These are phyloP conservation scores for Ceriops decandra DNA, from an alignment of 345 rosid genomes.

Conservation along the genomic window DNA sequence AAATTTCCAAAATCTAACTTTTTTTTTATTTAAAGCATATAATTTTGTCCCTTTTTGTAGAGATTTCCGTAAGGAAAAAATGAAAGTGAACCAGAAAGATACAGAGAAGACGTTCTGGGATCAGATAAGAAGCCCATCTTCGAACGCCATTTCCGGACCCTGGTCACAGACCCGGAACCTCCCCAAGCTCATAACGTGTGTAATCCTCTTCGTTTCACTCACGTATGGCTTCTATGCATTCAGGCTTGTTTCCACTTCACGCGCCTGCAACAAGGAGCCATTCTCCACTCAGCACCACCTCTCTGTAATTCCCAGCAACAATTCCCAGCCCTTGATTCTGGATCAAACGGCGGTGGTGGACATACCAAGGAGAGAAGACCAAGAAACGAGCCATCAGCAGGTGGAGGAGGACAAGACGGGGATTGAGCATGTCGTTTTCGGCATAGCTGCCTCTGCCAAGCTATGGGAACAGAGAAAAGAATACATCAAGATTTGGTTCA, in stretches of 20 bases:
- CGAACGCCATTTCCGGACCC: constrained; percentile 25
- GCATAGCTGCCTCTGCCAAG: constrained; percentile 92
- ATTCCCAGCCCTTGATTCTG: constrained; percentile 24
- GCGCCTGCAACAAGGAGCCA: constrained; percentile 41
- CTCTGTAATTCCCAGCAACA: constrained; percentile 21
- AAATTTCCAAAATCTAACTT: background rate
- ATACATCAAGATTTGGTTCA: constrained; percentile 90
- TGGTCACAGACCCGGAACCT: constrained; percentile 43
- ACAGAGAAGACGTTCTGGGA: constrained; percentile 63
- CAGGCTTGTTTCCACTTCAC: constrained; percentile 69
- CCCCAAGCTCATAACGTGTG: constrained; percentile 63
- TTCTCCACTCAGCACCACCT: constrained; percentile 20
- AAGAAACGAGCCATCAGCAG: background rate
- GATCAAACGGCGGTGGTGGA: constrained; percentile 16
- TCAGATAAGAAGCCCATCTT: constrained; percentile 49
- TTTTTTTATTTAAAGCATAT: background rate
- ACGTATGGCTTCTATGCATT: constrained; percentile 80
- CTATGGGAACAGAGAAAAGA: constrained; percentile 82
- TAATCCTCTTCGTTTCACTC: constrained; percentile 64
- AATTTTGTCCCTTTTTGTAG: background rate
- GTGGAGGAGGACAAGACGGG: constrained; percentile 31
- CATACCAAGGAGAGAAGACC: background rate
- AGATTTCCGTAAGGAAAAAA: background rate
- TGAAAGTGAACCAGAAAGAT: constrained; percentile 45
- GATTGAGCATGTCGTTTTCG: constrained; percentile 68